Evolutionary conservation across 2,329 filamentous ascomycete species (phyloP), one percentile per base, ranked within the genome.

Genomic region (Tolypocladium ophioglossoides): DNA sequence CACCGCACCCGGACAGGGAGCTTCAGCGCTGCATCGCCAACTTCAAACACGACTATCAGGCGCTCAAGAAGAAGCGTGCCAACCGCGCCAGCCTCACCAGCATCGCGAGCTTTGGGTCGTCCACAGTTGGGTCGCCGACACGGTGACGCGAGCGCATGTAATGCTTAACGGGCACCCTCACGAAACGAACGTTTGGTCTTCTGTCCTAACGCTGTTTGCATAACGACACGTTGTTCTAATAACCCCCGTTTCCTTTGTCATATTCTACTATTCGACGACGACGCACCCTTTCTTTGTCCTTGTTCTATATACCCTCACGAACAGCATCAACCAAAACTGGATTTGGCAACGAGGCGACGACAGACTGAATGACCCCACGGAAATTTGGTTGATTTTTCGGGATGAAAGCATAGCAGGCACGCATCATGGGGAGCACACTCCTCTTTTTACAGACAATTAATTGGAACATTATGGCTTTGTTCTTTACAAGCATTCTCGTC

Each of bases 21-120:
- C 75, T 85, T 37, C 72, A 76, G 57, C 74, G 78, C 57, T 82
- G 79, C 65, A 84, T 85, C 58, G 70, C 74, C 55, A 76, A 76
- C 58, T 85, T 83, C 78, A 85, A 83, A 66, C 67, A 76, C 35
- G 82, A 85, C 62, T 85, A 80, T 54, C 66, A 67, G 52, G 64
- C 64, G 18, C 70, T 83, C 34, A 78, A 79, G 66, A 71, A 72
- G 54, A 74, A 71, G 60, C 72, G 73, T 35, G 69, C 70, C 50
- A 62, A 61, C 47, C 66, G 68, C 39, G 62, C 62, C 39, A 68
- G 59, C 53, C 60, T 66, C 52, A 57, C 60, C 52, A 68, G 64
- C 50, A 57, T 63, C 50, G 59, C 60, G 14, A 65, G 61, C 38
- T 57, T 65, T 46, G 62, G 63, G 53, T 62, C 65, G 5, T 60